These are phyloP conservation scores for Pseudocercospora vitis DNA, from an alignment of 2,329 filamentous ascomycete genomes.

Conservation along the genomic window DNA sequence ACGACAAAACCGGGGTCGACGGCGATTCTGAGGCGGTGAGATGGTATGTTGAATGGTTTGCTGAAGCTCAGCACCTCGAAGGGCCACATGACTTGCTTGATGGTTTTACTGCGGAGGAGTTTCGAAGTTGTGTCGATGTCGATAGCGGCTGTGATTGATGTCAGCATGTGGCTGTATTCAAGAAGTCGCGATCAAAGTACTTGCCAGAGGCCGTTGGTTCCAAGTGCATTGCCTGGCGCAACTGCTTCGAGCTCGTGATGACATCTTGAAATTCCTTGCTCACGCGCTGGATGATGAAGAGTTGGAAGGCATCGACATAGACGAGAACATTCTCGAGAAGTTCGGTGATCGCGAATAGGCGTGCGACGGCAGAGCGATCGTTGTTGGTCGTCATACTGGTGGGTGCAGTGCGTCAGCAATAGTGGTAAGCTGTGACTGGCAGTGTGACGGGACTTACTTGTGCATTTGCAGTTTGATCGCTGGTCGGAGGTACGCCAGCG, in stretches of 20 bases:
- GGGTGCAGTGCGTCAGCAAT: not conserved
- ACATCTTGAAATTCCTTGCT: slow-evolving; percentile 22
- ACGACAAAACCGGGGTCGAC: too few relatives aligned
- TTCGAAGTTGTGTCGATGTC: not conserved
- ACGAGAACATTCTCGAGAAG: slow-evolving; percentile 8
- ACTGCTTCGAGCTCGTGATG: not conserved
- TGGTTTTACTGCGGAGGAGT: not conserved
- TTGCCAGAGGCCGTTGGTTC: not conserved
- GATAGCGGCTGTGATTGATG: not conserved
- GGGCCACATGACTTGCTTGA: not conserved
- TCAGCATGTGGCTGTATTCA: not conserved
- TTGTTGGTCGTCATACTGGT: not conserved
- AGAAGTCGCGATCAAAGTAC: not conserved
- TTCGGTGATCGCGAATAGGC: slow-evolving; percentile 3
- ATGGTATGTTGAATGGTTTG: not conserved
- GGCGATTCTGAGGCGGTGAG: not conserved
- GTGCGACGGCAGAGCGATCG: not conserved
- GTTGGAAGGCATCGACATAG: not conserved
- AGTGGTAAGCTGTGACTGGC: too few relatives aligned
- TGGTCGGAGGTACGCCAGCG: too few relatives aligned
- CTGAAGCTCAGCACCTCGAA: not conserved
- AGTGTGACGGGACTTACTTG: too few relatives aligned
- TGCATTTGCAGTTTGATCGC: too few relatives aligned
- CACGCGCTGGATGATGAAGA: slow-evolving; percentile 24
- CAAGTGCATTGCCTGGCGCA: not conserved